Evolutionary conservation across 192 early-diverging fungal species (phyloP).

Genomic region (Rhizophagus prolifer): DNA sequence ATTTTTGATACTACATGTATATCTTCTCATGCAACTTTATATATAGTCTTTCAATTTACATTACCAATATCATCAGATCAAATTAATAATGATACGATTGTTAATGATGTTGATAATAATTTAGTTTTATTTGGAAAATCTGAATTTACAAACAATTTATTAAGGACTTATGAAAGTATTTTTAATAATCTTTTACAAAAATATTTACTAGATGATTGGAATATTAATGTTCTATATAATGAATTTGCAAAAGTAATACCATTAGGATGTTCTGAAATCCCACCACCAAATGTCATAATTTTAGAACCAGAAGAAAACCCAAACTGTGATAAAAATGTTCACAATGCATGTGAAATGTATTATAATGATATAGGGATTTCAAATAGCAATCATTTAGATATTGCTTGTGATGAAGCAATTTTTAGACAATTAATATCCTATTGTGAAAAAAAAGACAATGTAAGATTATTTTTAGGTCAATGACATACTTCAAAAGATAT

Average conservation of each 20-base stretch:
- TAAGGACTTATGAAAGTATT: background rate
- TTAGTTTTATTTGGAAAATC: background rate
- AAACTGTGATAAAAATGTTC: background rate
- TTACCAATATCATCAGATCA: background rate
- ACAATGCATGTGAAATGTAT: background rate
- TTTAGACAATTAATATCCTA: conserved; percentile 14
- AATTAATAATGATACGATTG: no score
- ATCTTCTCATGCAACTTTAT: background rate
- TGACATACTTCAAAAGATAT: background rate
- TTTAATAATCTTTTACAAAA: background rate
- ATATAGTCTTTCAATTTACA: background rate
- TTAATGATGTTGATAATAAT: background rate
- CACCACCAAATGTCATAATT: background rate
- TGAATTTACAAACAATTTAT: no score
- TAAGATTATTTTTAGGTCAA: background rate
- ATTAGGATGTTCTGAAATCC: background rate
- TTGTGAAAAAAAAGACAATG: background rate
- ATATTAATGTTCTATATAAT: background rate
- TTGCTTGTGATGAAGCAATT: background rate
- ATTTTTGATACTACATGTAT: background rate
- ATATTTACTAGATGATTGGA: background rate
- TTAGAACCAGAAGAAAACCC: background rate
- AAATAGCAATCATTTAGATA: background rate
- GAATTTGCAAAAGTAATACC: background rate
- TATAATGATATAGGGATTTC: background rate